Evolutionary conservation across 139 green algal genomes (phyloP), one percentile per base, ranked within the genome.

Genomic region (Chlamydomonas schloesseri): DNA sequence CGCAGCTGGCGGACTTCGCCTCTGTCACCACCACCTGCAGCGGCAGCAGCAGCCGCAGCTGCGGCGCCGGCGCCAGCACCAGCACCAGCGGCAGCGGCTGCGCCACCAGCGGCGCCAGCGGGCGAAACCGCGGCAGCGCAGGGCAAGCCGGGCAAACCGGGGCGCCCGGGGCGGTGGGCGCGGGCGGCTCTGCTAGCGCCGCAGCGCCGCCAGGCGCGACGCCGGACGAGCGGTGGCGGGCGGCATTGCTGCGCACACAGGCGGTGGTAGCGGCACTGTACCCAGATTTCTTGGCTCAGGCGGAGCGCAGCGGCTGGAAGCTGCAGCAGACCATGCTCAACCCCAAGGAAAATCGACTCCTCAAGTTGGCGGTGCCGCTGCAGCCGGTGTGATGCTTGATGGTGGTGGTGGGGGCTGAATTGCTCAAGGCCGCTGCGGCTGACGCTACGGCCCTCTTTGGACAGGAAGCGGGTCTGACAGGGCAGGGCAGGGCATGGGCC

Each of bases 291-390:
- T 0, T 89, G 18, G 13, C 55, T 11, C 90, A 96, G 89, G 92
- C 93, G 24, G 85, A 90, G 34, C 29, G 23, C 34, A 64, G 74
- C 70, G 94, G 94, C 28, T 97, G 94, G 94, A 92, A 91, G 69
- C 80, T 97, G 81, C 20, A 84, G 37, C 69, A 90, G 73, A 96
- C 94, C 0, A 96, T 94, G 90, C 89, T 97, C 28, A 97, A 97
- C 81, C 89, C 94, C 8, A 88, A 83, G 60, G 94, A 97, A 68
- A 92, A 88, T 4, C 87, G 94, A 1, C 67, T 96, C 53, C n/a
- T 89, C 0, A 50, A 70, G 18, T 21, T 93, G 84, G 29, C 29
- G 23, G 26, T 68, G 55, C 69, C 69, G 55, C 69, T 87, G 53
- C n/a, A 47, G 67, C 65, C 47, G 50, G 3, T n/a, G 60, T 85